phyloP scores from a whole-genome alignment of 75 land plant genomes.

The Picea sitchensis region DNA sequence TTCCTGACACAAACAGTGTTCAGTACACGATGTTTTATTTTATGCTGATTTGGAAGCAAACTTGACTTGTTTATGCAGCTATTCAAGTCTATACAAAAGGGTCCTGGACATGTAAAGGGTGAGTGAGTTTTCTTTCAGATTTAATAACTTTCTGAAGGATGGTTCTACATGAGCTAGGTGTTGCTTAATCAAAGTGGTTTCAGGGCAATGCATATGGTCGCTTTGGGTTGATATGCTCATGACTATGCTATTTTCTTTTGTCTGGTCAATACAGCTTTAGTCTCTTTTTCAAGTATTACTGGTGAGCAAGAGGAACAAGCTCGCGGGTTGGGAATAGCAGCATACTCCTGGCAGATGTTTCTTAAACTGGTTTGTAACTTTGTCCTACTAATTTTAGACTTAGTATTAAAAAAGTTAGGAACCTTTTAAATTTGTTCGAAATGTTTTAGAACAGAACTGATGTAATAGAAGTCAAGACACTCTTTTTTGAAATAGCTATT shows the following conservation, averaged over 20 bases:
- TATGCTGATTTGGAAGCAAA: background rate
- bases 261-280: constrained; percentile 30
- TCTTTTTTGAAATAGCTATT: background rate
- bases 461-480: background rate
- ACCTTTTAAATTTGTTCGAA: background rate
- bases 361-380: constrained; percentile 55
- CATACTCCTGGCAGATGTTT: constrained; percentile 80
- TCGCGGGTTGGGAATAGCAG: constrained; percentile 24
- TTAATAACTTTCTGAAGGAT: constrained; percentile 7
- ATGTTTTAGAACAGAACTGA: background rate
- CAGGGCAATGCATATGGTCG: background rate
- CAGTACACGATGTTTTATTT: background rate
- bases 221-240: background rate
- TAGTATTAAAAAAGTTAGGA: background rate
- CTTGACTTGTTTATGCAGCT: constrained; percentile 33
- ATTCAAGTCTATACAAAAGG: constrained; percentile 32
- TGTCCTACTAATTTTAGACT: background rate
- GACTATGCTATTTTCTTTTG: constrained; percentile 8
- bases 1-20: background rate
- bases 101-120: constrained; percentile 54
- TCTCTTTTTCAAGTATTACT: constrained; percentile 51
- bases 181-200: background rate
- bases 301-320: constrained; percentile 45
- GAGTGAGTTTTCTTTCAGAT: constrained; percentile 5
- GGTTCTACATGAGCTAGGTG: background rate